These are phyloP conservation scores for Casuarina cunninghamiana DNA, from an alignment of 306 rosid genomes.

Conservation along the genomic window DNA sequence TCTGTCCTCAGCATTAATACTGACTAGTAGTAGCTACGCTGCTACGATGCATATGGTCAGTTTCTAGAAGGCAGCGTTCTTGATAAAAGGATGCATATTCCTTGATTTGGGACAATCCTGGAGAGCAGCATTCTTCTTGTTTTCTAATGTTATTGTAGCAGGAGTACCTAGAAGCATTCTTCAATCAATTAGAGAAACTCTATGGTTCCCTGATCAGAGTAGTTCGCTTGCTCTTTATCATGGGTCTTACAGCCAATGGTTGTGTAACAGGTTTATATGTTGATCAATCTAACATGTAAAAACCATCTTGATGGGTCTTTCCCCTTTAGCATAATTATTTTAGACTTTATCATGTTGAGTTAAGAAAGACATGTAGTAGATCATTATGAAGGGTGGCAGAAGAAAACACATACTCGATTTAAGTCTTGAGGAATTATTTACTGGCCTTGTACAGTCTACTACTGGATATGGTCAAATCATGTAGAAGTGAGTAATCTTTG, in stretches of 20 bases:
- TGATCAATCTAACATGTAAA: neutral
- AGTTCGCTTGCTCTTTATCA: neutral
- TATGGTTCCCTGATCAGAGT: neutral
- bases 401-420: constrained; percentile 1
- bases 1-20: neutral
- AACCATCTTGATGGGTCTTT: neutral
- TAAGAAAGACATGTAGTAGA: neutral
- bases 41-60: no score
- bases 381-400: constrained; percentile 8
- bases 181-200: neutral
- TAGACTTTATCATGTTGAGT: neutral
- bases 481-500: neutral
- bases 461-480: constrained; percentile 1
- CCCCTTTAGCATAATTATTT: neutral
- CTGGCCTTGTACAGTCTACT: constrained; percentile 1
- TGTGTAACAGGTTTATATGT: neutral
- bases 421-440: constrained; percentile 10
- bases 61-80: neutral
- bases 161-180: neutral
- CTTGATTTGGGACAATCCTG: neutral
- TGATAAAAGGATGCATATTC: neutral
- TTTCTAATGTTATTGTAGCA: neutral
- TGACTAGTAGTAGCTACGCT: neutral
- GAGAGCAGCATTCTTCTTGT: neutral
- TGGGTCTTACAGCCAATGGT: neutral